These are phyloP conservation scores for Phytophthora litchii DNA, from an alignment of 352 stramenopile genomes.

Conservation along the genomic window DNA sequence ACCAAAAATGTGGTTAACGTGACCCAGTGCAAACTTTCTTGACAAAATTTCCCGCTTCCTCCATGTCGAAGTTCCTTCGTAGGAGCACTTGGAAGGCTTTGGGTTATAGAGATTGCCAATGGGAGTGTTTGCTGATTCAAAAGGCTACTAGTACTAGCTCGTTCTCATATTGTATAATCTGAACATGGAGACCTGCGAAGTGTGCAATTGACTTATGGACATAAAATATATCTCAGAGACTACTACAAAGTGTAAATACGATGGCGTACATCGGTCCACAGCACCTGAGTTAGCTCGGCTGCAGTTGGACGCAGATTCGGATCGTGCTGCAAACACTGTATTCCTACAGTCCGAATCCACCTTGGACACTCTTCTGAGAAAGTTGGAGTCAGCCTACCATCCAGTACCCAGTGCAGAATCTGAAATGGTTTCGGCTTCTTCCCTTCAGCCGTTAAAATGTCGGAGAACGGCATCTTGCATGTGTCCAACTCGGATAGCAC, in stretches of 20 bases:
- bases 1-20: too few relatives aligned
- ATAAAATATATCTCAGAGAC: neutral
- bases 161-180: too few relatives aligned
- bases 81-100: too few relatives aligned
- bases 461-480: conserved; percentile 32
- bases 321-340: conserved; percentile 17
- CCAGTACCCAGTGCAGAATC: conserved; percentile 49
- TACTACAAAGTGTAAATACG: conserved; percentile 21
- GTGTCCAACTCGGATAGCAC: conserved; percentile 50
- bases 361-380: conserved; percentile 49
- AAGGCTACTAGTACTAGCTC: too few relatives aligned
- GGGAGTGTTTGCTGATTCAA: too few relatives aligned
- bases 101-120: too few relatives aligned
- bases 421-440: conserved; percentile 42
- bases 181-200: too few relatives aligned
- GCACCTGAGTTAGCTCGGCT: conserved; percentile 19
- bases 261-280: conserved; percentile 15
- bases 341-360: conserved; percentile 26
- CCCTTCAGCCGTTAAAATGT: conserved; percentile 23
- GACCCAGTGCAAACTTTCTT: too few relatives aligned
- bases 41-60: too few relatives aligned
- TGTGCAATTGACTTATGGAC: too few relatives aligned
- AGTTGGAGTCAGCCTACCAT: conserved; percentile 40
- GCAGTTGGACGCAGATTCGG: conserved; percentile 17
- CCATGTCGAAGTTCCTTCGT: too few relatives aligned